Conservation (phyloP, 345 rosid genomes). For the Bretschneidera sinensis region DNA sequence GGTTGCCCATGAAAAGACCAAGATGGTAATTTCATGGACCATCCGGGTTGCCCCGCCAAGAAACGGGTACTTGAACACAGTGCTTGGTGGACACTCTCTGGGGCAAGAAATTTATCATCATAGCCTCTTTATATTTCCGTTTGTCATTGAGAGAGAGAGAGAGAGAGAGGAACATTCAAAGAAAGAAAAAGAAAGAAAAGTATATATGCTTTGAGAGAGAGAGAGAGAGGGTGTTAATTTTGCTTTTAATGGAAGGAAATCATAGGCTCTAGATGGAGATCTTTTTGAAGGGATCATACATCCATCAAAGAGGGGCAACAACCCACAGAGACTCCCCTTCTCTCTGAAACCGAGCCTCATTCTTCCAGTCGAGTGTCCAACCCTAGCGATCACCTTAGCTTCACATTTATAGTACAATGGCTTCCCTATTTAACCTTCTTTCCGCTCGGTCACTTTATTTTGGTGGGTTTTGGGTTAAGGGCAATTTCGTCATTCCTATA, state of each 20-base stretch:
- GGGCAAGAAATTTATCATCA: not conserved
- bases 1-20: not conserved
- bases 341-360: not conserved
- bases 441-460: no score
- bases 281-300: no score
- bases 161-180: not conserved
- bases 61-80: not conserved
- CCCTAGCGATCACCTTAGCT: no score
- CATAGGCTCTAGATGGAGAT: not conserved
- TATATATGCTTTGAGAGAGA: not conserved
- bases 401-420: no score
- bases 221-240: not conserved
- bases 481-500: no score
- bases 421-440: no score
- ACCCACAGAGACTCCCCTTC: not conserved
- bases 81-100: not conserved
- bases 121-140: not conserved
- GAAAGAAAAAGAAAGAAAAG: not conserved
- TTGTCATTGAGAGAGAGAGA: not conserved
- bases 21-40: not conserved
- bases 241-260: not conserved
- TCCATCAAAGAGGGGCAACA: not conserved
- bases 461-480: no score
- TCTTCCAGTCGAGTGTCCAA: no score
- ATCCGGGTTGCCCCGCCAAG: not conserved